Conservation (phyloP, 2,329 filamentous ascomycete genomes). For the Sporothrix mexicana region DNA sequence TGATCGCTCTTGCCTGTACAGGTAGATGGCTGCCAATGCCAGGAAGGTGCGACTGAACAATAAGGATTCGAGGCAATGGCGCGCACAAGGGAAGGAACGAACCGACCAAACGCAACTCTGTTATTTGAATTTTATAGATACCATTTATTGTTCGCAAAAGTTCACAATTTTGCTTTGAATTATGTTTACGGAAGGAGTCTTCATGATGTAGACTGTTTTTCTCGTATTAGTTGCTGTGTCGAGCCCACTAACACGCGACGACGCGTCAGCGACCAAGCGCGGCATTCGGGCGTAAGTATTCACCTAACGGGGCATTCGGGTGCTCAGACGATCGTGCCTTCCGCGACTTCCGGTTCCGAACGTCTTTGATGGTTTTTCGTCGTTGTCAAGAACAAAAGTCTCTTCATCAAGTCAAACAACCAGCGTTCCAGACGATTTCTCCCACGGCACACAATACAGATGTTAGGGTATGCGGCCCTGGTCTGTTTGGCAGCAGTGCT, state of each 20-base stretch:
- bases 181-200: not conserved
- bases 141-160: not conserved
- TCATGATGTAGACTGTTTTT: not conserved
- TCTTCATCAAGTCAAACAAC: not conserved
- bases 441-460: slow-evolving; percentile 38
- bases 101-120: slow-evolving; percentile 3
- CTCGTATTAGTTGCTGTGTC: not conserved
- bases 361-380: not conserved
- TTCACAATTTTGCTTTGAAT: not conserved
- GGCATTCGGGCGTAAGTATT: slow-evolving; percentile 7
- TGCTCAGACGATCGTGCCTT: not conserved
- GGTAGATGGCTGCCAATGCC: too few species aligned
- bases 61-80: not conserved
- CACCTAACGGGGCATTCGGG: slow-evolving; percentile 16
- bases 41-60: not conserved
- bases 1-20: not conserved
- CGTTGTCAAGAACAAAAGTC: not conserved
- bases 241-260: not conserved
- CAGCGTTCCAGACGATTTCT: not conserved
- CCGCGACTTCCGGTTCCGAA: not conserved
- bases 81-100: slow-evolving; percentile 2
- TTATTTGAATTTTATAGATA: slow-evolving; percentile 14
- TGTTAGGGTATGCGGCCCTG: slow-evolving; percentile 54
- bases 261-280: slow-evolving; percentile 16
- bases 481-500: slow-evolving; percentile 51